These are phyloP conservation scores for Phytopythium vexans DNA, from an alignment of 352 stramenopile species.

Conservation along the genomic window DNA sequence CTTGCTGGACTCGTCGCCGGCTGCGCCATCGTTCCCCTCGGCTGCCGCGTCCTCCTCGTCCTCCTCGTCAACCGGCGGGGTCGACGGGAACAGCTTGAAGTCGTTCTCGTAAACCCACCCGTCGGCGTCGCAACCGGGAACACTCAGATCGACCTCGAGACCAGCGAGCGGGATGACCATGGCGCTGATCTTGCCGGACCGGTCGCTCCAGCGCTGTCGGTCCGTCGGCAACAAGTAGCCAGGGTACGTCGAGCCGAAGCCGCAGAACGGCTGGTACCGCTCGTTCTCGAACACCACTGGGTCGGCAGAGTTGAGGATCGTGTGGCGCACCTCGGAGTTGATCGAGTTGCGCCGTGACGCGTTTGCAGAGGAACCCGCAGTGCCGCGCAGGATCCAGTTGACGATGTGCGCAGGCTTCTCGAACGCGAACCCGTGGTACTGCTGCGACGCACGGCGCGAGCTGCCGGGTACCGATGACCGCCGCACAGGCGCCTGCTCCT, in stretches of 20 bases:
- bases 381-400: slow-evolving; percentile 69
- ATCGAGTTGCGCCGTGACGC: slow-evolving; percentile 49
- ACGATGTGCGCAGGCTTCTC: slow-evolving; percentile 73
- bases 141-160: slow-evolving; percentile 61
- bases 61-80: slow-evolving; percentile 22
- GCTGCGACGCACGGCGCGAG: slow-evolving; percentile 24
- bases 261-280: slow-evolving; percentile 82
- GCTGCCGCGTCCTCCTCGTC: slow-evolving; percentile 21
- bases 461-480: slow-evolving; percentile 24
- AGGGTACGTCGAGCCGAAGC: slow-evolving; percentile 79
- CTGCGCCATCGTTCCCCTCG: not conserved
- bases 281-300: slow-evolving; percentile 86
- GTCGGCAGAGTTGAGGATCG: slow-evolving; percentile 68
- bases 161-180: slow-evolving; percentile 68
- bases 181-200: slow-evolving; percentile 67
- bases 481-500: slow-evolving; percentile 45
- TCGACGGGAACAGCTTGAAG: slow-evolving; percentile 76
- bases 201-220: slow-evolving; percentile 80
- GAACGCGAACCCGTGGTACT: slow-evolving; percentile 85
- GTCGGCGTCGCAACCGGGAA: slow-evolving; percentile 61
- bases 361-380: slow-evolving; percentile 13
- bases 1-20: not conserved
- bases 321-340: slow-evolving; percentile 58
- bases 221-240: slow-evolving; percentile 80
- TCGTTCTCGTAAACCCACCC: slow-evolving; percentile 86